Evolutionary conservation across 2,329 filamentous ascomycete genomes (phyloP).

Genomic region (Cladophialophora chaetospira): DNA sequence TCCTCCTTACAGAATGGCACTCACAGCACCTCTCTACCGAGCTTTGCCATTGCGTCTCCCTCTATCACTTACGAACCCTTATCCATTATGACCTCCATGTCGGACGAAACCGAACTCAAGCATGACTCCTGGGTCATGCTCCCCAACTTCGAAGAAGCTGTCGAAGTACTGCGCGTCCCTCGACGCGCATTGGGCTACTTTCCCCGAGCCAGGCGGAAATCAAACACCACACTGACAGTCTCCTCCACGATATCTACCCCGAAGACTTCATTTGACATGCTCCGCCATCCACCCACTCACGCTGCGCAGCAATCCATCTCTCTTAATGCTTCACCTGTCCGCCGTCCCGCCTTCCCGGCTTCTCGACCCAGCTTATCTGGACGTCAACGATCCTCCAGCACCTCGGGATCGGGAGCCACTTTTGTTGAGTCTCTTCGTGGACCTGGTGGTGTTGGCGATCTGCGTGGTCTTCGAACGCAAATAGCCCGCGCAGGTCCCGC

Average conservation of each 20-base stretch:
- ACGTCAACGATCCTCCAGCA: conserved; percentile 32
- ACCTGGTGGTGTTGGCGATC: conserved; percentile 84
- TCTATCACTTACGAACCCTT: conserved; percentile 16
- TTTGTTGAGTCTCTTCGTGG: conserved; percentile 68
- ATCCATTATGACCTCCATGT: conserved; percentile 19
- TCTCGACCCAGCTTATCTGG: conserved; percentile 33
- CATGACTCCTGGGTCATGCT: conserved; percentile 89
- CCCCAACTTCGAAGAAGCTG: conserved; percentile 68
- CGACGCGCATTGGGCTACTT: conserved; percentile 85
- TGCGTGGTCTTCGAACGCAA: conserved; percentile 67
- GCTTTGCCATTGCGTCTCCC: conserved; percentile 12
- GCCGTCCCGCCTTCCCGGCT: conserved; percentile 35
- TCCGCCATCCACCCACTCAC: conserved; percentile 35
- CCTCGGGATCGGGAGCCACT: conserved; percentile 40
- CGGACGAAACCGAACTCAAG: conserved; percentile 68
- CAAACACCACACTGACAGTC: conserved; percentile 63
- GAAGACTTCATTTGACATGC: conserved; percentile 34
- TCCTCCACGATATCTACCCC: conserved; percentile 39
- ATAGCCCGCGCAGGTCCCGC: conserved; percentile 65
- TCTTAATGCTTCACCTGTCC: conserved; percentile 40
- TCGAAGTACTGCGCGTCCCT: conserved; percentile 84
- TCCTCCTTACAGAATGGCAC: conserved; percentile 4
- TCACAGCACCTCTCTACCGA: background rate
- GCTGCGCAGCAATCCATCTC: conserved; percentile 36
- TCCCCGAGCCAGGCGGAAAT: conserved; percentile 87